phyloP scores from a whole-genome alignment of 208 protist genomes.

The Wallacemonas sp. region DNA sequence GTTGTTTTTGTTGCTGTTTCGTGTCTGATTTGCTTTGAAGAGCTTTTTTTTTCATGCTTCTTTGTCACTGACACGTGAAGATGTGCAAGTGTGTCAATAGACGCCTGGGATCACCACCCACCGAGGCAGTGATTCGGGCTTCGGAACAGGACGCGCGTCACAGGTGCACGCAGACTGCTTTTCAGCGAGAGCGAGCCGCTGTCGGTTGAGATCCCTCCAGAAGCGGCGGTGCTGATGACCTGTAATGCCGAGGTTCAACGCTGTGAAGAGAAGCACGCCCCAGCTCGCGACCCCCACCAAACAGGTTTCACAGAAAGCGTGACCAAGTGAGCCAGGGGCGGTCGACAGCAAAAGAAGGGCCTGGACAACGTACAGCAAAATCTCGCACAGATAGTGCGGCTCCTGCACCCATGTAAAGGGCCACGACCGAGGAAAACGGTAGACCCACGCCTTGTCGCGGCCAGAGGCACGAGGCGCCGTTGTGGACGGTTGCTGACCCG shows the following conservation, averaged over 20 bases:
- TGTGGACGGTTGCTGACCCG: no score
- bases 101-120: neutral
- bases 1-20: no score
- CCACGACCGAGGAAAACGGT: slow-evolving; percentile 40
- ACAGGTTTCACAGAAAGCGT: neutral
- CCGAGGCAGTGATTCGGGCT: neutral
- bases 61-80: neutral
- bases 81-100: neutral
- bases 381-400: slow-evolving; percentile 81
- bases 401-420: slow-evolving; percentile 58
- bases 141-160: neutral
- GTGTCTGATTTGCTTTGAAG: no score
- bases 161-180: neutral
- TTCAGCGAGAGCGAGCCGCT: slow-evolving; percentile 18
- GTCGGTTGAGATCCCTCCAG: slow-evolving; percentile 47
- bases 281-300: neutral
- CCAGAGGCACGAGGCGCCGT: no score
- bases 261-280: slow-evolving; percentile 57
- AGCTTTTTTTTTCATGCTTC: no score
- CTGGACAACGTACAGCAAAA: slow-evolving; percentile 61
- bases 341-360: slow-evolving; percentile 13
- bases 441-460: slow-evolving; percentile 12
- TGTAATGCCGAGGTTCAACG: slow-evolving; percentile 70
- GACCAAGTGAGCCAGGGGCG: neutral
- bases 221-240: slow-evolving; percentile 65